Evolutionary conservation across 495 filamentous ascomycete species (phyloP).

Genomic region (Xylaria telfairii): DNA sequence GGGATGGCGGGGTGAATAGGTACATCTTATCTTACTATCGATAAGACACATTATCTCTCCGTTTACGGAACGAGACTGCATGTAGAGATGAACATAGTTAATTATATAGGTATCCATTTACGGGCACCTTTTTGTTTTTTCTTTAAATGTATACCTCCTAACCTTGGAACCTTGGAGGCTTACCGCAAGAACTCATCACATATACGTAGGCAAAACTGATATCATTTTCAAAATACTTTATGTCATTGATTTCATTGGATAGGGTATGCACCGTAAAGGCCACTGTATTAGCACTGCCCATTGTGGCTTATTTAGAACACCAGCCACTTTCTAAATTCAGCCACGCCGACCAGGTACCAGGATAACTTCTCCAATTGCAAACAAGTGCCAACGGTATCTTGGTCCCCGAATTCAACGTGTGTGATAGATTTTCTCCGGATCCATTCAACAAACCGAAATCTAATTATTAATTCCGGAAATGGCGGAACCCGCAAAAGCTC

Average conservation of each 20-base stretch:
- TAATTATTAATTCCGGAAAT: conserved; percentile 1
- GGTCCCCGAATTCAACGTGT: background rate
- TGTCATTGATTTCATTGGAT: too few relatives aligned
- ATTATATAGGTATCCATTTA: too few relatives aligned
- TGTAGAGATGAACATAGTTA: too few relatives aligned
- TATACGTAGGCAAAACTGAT: too few relatives aligned
- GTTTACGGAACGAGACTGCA: conserved; percentile 3
- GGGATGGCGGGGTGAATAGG: conserved; percentile 20
- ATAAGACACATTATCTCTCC: conserved; percentile 15
- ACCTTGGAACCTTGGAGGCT: too few relatives aligned
- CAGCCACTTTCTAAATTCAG: background rate
- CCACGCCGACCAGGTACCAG: background rate
- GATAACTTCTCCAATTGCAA: background rate
- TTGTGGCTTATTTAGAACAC: background rate
- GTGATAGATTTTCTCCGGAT: background rate
- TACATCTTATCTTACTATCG: conserved; percentile 18
- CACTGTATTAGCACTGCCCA: background rate
- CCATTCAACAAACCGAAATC: background rate
- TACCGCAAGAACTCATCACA: too few relatives aligned
- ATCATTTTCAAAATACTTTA: too few relatives aligned
- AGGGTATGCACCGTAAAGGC: background rate
- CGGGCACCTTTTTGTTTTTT: too few relatives aligned
- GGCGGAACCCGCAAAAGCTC: conserved; percentile 7
- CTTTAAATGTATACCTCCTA: too few relatives aligned
- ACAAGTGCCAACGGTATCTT: background rate